Conservation (phyloP, 495 filamentous ascomycete genomes). For the Xylaria flabelliformis region DNA sequence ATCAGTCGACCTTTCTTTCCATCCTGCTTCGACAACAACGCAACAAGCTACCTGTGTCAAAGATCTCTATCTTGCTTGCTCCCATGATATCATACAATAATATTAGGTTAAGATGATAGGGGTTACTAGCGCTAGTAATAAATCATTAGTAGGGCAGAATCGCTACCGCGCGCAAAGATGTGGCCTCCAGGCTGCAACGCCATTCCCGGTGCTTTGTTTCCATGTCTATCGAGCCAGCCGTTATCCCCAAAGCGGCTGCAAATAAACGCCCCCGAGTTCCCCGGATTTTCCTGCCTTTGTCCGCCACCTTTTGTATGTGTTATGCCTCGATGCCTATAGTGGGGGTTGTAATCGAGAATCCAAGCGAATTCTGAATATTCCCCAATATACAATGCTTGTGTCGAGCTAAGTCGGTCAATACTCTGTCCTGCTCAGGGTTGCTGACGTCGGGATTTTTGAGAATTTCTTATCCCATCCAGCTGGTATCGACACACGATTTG, state of each 20-base stretch:
- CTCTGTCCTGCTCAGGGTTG: no score
- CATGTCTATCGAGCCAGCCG: not conserved
- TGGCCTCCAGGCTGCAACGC: not conserved
- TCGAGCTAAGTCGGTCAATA: not conserved
- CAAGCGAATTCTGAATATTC: not conserved
- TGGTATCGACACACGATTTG: not conserved
- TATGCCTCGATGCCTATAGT: not conserved
- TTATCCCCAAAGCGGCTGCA: not conserved
- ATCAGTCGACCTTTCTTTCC: not conserved
- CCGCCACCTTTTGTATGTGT: not conserved
- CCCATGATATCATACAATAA: constrained; percentile 10
- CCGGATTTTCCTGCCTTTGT: not conserved
- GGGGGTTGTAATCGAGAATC: not conserved
- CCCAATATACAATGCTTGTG: not conserved
- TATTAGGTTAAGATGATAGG: not conserved
- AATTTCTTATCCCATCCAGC: no score
- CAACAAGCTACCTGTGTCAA: not conserved
- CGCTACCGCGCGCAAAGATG: not conserved
- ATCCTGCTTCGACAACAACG: not conserved
- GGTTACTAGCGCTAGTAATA: not conserved
- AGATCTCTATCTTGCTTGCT: not conserved
- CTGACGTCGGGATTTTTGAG: no score
- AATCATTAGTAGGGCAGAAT: not conserved
- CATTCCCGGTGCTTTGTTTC: not conserved
- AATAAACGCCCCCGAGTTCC: constrained; percentile 5